These are phyloP conservation scores for Apiospora hydei DNA, from an alignment of 2,329 filamentous ascomycete genomes.

Conservation along the genomic window DNA sequence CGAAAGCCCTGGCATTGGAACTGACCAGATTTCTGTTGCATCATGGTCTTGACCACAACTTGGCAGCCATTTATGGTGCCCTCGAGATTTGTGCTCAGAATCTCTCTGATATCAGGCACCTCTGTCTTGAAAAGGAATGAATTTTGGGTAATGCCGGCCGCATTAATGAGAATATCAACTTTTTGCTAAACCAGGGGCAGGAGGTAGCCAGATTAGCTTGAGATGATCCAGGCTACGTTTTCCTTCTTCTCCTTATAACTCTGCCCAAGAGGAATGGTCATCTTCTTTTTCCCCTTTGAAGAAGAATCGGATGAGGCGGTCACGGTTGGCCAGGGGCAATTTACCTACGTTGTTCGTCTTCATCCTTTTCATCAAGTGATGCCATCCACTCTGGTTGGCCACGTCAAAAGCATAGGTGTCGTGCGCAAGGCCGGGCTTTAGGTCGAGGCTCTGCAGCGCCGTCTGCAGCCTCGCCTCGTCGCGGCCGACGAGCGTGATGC, in stretches of 20 bases:
- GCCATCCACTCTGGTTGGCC: conserved; percentile 24
- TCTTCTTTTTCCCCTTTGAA: not conserved
- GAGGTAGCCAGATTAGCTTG: not conserved
- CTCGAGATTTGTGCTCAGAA: conserved; percentile 75
- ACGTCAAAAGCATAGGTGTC: conserved; percentile 34
- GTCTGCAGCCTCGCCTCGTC: conserved; percentile 52
- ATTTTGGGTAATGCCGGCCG: conserved; percentile 75
- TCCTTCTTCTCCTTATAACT: not conserved
- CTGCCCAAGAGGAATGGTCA: too few species aligned
- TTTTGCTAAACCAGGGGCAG: conserved; percentile 31
- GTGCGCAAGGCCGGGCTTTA: conserved; percentile 31
- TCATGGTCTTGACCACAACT: conserved; percentile 56
- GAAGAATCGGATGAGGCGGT: not conserved
- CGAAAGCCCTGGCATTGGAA: not conserved
- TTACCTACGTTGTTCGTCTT: not conserved
- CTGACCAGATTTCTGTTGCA: conserved; percentile 44
- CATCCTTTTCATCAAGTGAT: not conserved
- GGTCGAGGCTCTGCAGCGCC: conserved; percentile 42
- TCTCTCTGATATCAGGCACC: conserved; percentile 57
- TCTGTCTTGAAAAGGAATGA: conserved; percentile 66
- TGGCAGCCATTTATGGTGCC: conserved; percentile 70
- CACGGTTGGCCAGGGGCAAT: too few species aligned
- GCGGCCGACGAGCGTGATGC: conserved; percentile 68
- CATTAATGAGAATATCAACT: conserved; percentile 74
- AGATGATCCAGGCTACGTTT: not conserved